Base-by-base conservation (phyloP, 169 alveolate genomes). In the Cryptosporidium sp. region DNA sequence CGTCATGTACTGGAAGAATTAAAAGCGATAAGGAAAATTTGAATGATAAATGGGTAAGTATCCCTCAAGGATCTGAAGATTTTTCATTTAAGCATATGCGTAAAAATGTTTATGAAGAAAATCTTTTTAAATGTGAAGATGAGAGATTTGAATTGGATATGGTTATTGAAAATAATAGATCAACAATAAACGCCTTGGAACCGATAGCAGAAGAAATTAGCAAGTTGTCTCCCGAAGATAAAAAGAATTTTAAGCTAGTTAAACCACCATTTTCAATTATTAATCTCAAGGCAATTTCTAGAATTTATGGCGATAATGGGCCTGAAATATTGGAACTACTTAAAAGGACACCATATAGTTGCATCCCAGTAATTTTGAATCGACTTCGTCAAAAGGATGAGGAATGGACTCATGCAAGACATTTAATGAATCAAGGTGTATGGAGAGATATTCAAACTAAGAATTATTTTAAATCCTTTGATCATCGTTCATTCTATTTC, bases 61-160 rank as follows among this genome's bases (percentile, higher is more conserved):
- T 95, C 29, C 96, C 97, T 18, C 91, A 94, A 23, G 97, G 97
- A 0, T 93, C 96, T 51, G 97, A 95, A 65, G 94, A 91, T 85
- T 93, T 92, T 68, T 87, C 89, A n/a, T 95, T 94, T 86, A 93
- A 94, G 75, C 91, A 92, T 29, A 91, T 93, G 94, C 72, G 94
- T 60, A 95, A 94, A 85, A 95, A 94, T 72, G 92, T 91, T 52
- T 94, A 93, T 91, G 97, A 95, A 85, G 97, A 95, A 45, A 92
- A 80, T 58, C 91, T 95, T 44, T 95, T 94, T 86, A 94, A 93
- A 52, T 92, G 94, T 84, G 97, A 95, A 87, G 97, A 95, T 85
- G 96, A 95, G 68, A 91, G 96, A 86, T 95, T 92, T 89, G 96
- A 95, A 84, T 48, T 92, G 12, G 96, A 94, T 84, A 93, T 92